A percentile compares a stretch with the other conserved stretches of the same genome.
phyloP scores from a whole-genome alignment of 1,139 yeast genomes.

The Geotrichum candidum region DNA sequence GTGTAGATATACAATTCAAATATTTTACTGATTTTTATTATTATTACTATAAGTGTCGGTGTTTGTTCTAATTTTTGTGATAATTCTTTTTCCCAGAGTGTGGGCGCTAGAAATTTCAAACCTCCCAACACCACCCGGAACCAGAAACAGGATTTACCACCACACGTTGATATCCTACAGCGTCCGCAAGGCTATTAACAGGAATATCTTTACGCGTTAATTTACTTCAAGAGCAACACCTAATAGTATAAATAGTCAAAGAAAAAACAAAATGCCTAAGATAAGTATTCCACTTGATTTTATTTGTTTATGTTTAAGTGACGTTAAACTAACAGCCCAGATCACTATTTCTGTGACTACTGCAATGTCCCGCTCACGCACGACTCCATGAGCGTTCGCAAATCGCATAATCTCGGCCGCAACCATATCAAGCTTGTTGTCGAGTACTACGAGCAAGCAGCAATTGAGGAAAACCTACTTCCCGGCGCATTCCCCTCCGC shows the following conservation, averaged over 20 bases:
- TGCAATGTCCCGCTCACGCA: constrained; percentile 54
- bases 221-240: not conserved
- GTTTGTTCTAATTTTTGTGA: not conserved
- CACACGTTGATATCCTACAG: not conserved
- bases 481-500: constrained; percentile 21
- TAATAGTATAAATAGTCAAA: not conserved
- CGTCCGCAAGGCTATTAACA: not conserved
- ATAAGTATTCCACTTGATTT: constrained; percentile 22
- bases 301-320: not conserved
- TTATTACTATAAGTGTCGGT: too few relatives aligned
- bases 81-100: not conserved
- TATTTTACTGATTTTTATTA: too few relatives aligned
- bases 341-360: constrained; percentile 16
- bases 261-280: constrained; percentile 25
- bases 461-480: constrained; percentile 26
- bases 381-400: constrained; percentile 80
- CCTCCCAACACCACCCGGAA: not conserved
- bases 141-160: not conserved
- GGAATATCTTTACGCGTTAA: not conserved
- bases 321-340: constrained; percentile 4
- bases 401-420: constrained; percentile 74
- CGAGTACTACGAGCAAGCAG: constrained; percentile 58
- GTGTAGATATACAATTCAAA: too few relatives aligned
- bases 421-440: constrained; percentile 72
- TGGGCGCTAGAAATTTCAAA: not conserved